Evolutionary conservation across 2,329 filamentous ascomycete species (phyloP).

Genomic region (Fusarium proliferatum): DNA sequence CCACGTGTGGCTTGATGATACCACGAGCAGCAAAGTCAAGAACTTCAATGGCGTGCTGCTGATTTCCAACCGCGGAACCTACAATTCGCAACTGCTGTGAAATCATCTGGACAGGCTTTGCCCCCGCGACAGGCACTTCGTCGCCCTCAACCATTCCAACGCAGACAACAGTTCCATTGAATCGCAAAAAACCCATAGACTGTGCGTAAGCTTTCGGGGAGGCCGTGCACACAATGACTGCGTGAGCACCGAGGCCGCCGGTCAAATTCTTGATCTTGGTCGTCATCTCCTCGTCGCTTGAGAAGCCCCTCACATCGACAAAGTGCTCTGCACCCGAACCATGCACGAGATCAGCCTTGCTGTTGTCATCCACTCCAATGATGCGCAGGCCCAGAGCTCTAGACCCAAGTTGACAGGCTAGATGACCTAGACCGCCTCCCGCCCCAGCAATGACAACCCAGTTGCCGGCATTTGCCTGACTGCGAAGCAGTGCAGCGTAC

Average conservation of each 20-base stretch:
- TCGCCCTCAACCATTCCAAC: not conserved
- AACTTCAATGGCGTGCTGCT: accelerated
- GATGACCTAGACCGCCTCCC: not conserved
- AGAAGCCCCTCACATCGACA: not conserved
- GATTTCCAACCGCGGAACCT: not conserved
- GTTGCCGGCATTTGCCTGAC: accelerated
- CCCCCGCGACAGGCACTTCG: accelerated
- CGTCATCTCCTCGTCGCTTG: not conserved
- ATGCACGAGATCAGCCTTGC: not conserved
- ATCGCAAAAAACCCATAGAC: not conserved
- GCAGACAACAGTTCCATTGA: not conserved
- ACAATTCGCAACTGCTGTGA: not conserved
- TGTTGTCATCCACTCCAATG: accelerated
- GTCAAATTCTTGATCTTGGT: not conserved
- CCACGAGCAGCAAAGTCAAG: not conserved
- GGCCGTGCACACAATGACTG: not conserved
- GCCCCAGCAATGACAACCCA: not conserved
- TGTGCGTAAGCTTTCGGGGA: not conserved
- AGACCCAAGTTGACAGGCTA: accelerated
- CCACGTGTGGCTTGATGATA: not conserved
- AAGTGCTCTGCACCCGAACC: not conserved
- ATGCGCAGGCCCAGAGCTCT: not conserved
- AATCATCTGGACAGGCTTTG: not conserved
- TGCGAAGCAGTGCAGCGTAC: accelerated
- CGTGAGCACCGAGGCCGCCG: accelerated